Percentiles rank a stretch among this genome's conserved stretches.
Evolutionary conservation across 1,284 basidiomycete genomes (phyloP).

Genomic region (Mycena citricolor): DNA sequence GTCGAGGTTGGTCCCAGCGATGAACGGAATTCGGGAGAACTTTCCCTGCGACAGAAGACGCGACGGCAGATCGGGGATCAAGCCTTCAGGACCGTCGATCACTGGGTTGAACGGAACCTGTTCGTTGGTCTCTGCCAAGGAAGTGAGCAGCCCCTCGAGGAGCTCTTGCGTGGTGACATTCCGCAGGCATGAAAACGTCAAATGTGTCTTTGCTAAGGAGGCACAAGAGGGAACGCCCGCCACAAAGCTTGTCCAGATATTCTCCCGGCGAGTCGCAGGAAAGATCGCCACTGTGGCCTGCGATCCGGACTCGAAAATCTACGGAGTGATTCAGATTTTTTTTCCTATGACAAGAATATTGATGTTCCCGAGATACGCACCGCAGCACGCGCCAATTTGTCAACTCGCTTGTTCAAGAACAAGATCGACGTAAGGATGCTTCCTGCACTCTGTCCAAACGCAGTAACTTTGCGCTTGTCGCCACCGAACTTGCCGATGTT

Average conservation of each 20-base stretch:
- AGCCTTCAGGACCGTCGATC: conserved; percentile 42
- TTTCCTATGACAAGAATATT: background rate
- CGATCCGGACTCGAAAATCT: conserved; percentile 21
- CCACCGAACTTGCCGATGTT: conserved; percentile 42
- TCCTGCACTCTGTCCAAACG: conserved; percentile 43
- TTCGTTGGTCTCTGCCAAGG: conserved; percentile 22
- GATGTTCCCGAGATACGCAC: background rate
- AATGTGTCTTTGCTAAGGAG: conserved; percentile 30
- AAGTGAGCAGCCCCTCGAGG: conserved; percentile 30
- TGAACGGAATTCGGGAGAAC: conserved; percentile 46
- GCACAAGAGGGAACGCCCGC: conserved; percentile 11
- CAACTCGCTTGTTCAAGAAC: conserved; percentile 31
- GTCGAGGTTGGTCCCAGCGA: conserved; percentile 48
- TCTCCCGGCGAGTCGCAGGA: conserved; percentile 18
- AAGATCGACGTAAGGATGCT: conserved; percentile 27
- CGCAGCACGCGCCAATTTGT: conserved; percentile 15
- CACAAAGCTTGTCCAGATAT: conserved; percentile 27
- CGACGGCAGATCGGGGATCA: conserved; percentile 44
- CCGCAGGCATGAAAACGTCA: conserved; percentile 38
- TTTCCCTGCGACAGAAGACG: conserved; percentile 33
- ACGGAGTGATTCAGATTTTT: background rate
- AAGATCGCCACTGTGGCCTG: conserved; percentile 24
- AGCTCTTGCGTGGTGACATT: conserved; percentile 39
- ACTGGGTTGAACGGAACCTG: conserved; percentile 40
- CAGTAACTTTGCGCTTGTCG: conserved; percentile 38